These are phyloP conservation scores for Aspergillus homomorphus DNA, from an alignment of 495 filamentous ascomycete species.

Conservation along the genomic window DNA sequence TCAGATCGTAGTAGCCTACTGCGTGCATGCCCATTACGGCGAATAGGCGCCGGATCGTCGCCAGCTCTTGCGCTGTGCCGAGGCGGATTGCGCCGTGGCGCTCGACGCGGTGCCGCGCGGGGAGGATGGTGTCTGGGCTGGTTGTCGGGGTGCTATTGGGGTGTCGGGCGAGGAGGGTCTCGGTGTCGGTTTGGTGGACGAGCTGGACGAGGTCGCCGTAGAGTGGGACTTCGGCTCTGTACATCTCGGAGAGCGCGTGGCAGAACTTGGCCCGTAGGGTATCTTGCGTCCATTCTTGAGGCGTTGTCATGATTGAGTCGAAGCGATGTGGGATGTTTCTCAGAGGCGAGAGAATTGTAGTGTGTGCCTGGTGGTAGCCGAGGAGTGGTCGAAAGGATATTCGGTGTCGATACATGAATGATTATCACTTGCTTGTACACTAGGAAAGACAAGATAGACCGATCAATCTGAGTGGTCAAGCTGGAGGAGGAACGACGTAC, in stretches of 20 bases:
- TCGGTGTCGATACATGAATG: conserved; percentile 1
- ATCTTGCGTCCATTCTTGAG: conserved; percentile 20
- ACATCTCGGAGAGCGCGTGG: conserved; percentile 40
- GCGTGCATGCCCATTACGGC: conserved; percentile 41
- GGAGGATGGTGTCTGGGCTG: conserved; percentile 27
- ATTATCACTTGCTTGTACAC: not conserved
- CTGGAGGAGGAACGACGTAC: not conserved
- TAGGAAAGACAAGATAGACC: not conserved
- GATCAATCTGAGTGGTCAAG: not conserved
- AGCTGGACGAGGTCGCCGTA: conserved; percentile 38
- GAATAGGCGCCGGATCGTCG: conserved; percentile 39
- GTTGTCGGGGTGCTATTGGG: conserved; percentile 5
- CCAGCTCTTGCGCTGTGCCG: conserved; percentile 37
- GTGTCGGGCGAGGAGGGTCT: conserved; percentile 19
- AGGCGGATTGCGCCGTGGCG: conserved; percentile 45
- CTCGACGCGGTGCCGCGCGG: conserved; percentile 34
- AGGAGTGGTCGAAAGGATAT: not conserved
- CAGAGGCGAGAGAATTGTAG: not conserved
- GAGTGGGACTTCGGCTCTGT: conserved; percentile 39
- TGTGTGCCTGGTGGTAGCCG: not conserved
- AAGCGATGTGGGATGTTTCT: not conserved
- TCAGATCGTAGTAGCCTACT: conserved; percentile 45
- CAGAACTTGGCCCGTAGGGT: conserved; percentile 33
- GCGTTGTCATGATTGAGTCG: not conserved
- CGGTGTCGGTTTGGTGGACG: conserved; percentile 31